phyloP scores from a whole-genome alignment of 192 early-diverging fungal genomes.

The Coemansia reversa region DNA sequence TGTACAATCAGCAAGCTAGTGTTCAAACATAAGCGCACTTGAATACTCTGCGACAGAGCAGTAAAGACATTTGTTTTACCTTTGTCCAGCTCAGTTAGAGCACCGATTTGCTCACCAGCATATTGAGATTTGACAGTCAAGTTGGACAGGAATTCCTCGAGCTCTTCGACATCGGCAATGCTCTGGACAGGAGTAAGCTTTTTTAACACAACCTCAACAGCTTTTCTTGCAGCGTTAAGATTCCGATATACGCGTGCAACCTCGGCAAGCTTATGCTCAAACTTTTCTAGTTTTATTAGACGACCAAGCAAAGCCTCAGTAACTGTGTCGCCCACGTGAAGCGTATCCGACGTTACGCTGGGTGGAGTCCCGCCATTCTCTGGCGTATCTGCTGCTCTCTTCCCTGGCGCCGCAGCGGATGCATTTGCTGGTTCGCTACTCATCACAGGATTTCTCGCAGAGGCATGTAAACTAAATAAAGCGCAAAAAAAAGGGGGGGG shows the following conservation, averaged over 20 bases:
- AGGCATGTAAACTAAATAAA: too few species aligned
- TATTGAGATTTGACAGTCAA: constrained; percentile 46
- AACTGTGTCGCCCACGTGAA: constrained; percentile 29
- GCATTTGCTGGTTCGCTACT: too few species aligned
- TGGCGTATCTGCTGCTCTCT: not conserved
- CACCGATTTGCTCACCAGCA: constrained; percentile 52
- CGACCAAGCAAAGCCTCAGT: constrained; percentile 26
- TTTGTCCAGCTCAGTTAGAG: constrained; percentile 48
- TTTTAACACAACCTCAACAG: constrained; percentile 44
- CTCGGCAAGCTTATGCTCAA: constrained; percentile 52
- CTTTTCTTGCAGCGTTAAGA: constrained; percentile 47
- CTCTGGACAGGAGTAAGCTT: constrained; percentile 47
- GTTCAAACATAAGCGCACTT: too few species aligned
- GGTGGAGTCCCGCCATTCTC: not conserved
- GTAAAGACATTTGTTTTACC: not conserved
- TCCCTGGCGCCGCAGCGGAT: not conserved
- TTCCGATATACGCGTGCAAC: constrained; percentile 52
- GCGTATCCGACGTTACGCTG: constrained; percentile 26
- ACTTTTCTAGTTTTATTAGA: constrained; percentile 45
- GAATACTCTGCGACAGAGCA: not conserved
- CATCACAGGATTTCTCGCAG: too few species aligned
- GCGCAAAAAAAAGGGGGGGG: too few species aligned
- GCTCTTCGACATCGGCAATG: constrained; percentile 53
- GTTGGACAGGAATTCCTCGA: constrained; percentile 48
- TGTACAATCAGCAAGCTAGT: too few species aligned